Base-by-base conservation (phyloP, 192 early-diverging fungal genomes). In the Linnemannia exigua region DNA sequence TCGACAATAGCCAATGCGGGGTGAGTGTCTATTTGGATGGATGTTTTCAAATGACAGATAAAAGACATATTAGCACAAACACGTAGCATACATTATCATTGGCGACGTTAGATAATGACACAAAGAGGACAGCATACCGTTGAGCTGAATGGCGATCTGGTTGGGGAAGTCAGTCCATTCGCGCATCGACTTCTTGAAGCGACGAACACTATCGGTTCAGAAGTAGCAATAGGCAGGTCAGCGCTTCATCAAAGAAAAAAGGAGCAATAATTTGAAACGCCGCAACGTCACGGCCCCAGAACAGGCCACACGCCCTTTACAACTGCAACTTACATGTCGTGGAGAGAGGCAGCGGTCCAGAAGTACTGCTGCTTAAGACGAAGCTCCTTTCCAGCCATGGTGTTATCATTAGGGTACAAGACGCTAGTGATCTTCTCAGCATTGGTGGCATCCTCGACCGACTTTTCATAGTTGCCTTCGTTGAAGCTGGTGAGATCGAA, bases 331-430 rank as follows among this genome's bases (percentile, higher is more conserved):
- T 80, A 88, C 75, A 95, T 96, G 87, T 96, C 96, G 80, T 94
- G 93, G 68, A 99, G 88, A 22, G 96, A 97, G 58, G 96, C 98
- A 36, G 94, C 94, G 70, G 97, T 97, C 91, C 97, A 99, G 84
- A 99, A 97, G 89, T 95, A 99, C 91, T 99, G 97, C 90, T 99
- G 98, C 90, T 98, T 98, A 82, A 99, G 90, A 61, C 98, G 95
- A 68, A 99, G 91, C 87, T 96, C 96, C 88, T 99, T 99, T 75
- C 98, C 98, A 72, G 95, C 95, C 93, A 94, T 95, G 87, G 98
- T 97, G 89, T 99, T 99, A 90, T 99, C 98, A 87, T 99, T 99
- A 50, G 98, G 98, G 88, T 99, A 99, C 84, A 97, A 89, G 37
- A 98, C 97, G 15, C 96, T 93, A 0, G 98, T 99, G 70, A 99